Evolutionary conservation across 176 grass and related monocot species (phyloP).

Genomic region (Phyllostachys edulis): DNA sequence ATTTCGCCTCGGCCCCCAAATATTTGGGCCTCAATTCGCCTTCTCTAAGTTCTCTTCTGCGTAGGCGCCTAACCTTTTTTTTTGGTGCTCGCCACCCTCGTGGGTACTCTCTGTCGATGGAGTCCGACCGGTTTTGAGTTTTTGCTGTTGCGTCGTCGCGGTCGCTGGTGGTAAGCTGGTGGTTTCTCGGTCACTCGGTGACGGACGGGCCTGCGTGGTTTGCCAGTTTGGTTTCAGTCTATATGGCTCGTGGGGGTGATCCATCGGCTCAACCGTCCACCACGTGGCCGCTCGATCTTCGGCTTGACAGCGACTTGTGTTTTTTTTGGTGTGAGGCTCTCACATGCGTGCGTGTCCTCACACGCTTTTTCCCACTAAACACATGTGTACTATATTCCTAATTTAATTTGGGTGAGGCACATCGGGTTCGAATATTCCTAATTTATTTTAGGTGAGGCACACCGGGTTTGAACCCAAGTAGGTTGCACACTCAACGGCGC

Average conservation of each 20-base stretch:
- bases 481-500: too few relatives aligned
- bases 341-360: too few relatives aligned
- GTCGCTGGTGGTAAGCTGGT: constrained; percentile 18
- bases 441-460: too few relatives aligned
- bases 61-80: background rate
- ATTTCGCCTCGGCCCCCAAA: constrained; percentile 27
- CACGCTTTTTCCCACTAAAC: too few relatives aligned
- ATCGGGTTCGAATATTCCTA: too few relatives aligned
- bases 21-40: constrained; percentile 29
- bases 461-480: too few relatives aligned
- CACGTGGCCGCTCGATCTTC: background rate
- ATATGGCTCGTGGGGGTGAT: background rate
- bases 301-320: background rate
- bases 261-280: background rate
- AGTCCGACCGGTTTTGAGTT: constrained; percentile 38
- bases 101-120: constrained; percentile 9
- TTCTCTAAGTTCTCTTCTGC: background rate
- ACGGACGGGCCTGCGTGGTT: background rate
- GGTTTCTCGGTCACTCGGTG: background rate
- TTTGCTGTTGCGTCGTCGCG: constrained; percentile 44
- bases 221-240: background rate
- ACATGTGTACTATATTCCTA: too few relatives aligned
- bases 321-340: too few relatives aligned
- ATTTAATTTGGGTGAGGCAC: too few relatives aligned
- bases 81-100: constrained; percentile 9